Base-by-base conservation (phyloP, 106 monocot genomes). In the Dioscorea alata region DNA sequence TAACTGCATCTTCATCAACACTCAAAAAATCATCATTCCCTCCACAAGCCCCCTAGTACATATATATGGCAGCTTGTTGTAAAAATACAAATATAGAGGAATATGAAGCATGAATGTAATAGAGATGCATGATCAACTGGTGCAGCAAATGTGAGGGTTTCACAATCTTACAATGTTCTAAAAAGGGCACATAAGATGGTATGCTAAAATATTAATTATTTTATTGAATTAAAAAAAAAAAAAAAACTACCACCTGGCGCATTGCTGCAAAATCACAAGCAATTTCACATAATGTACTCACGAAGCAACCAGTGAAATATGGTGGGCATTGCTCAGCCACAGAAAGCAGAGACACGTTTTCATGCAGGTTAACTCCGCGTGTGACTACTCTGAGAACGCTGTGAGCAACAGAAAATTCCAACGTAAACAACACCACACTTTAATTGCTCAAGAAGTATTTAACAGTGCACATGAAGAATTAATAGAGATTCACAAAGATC, bases 211-310 rank as follows among this genome's bases (percentile, higher is more conserved):
- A 3, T 28, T 28, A 28, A 42, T 42, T 42, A 42, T 42, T 42
- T 6, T 10, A 42, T 42, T 2, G 4, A 42, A 42, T 6, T 73
- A 13, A 14, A 60, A 58, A 6, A 42, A 42, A 0, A 70, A 13
- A 14, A 60, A 58, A 6, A 33, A 9, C 0, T 42, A 51, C 79
- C 49, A 99, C 92, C 87, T 81, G 71, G 49, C 90, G 78, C 50
- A 87, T 92, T 49, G 92, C 97, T 63, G 97, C 89, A 80, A 83
- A 90, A 99, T 92, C 97, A 99, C 97, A 99, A 75, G 97, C 97
- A 83, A 92, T 92, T 25, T 89, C 89, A 67, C 97, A 99, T 59
- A 99, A 70, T 31, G 97, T 92, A 79, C 92, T 92, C 89, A 93
- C 90, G 71, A 92, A 92, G 14, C 92, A 92, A 72, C 97, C 97